These are phyloP conservation scores for Ceratocystis destructans DNA, from an alignment of 2,329 filamentous ascomycete species.

Conservation along the genomic window DNA sequence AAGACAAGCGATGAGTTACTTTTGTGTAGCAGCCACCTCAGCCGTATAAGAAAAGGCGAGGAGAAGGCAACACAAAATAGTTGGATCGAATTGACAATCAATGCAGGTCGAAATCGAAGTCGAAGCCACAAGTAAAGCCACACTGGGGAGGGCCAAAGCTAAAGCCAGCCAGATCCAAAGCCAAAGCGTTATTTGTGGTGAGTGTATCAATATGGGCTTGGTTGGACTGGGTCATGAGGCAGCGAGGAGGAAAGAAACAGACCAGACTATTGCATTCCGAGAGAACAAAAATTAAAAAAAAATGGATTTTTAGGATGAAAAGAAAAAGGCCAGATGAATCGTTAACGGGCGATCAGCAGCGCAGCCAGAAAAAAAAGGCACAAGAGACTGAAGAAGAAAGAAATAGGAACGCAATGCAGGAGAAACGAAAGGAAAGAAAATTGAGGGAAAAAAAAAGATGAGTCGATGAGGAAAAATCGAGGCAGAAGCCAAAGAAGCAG, in stretches of 20 bases:
- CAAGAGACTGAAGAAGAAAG: not conserved
- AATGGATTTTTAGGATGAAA: constrained; percentile 4
- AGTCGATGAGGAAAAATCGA: not conserved
- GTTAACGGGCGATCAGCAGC: not conserved
- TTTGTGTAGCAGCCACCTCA: too few species aligned
- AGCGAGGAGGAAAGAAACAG: constrained; percentile 10
- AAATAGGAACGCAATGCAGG: not conserved
- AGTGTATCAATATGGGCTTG: too few species aligned
- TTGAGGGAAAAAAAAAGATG: not conserved
- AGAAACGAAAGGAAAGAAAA: not conserved
- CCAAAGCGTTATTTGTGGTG: not conserved
- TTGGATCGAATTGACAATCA: not conserved
- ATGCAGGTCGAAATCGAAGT: not conserved
- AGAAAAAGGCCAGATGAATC: not conserved
- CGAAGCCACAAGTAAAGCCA: not conserved
- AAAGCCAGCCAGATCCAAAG: not conserved
- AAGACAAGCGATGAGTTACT: constrained; percentile 3
- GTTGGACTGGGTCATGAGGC: not conserved
- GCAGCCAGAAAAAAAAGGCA: not conserved
- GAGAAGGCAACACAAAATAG: constrained; percentile 10
- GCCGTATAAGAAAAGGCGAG: not conserved
- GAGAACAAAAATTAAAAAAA: constrained; percentile 9
- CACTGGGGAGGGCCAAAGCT: not conserved
- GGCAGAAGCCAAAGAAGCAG: not conserved
- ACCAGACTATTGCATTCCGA: constrained; percentile 15